Conservation (phyloP, 305 asterid species). For the Fraxinus velutina region DNA sequence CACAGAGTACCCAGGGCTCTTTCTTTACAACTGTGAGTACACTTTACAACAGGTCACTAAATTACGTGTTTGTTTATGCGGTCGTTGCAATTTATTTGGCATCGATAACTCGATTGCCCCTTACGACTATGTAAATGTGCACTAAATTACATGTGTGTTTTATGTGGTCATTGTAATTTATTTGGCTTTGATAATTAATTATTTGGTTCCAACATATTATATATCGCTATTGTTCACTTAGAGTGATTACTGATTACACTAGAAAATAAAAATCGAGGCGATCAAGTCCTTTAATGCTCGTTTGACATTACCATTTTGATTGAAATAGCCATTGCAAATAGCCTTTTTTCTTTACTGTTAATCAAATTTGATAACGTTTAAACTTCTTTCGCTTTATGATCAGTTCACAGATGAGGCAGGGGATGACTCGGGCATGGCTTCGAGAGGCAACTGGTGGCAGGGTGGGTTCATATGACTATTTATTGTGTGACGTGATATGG, state of each 20-base stretch:
- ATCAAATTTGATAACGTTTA: neutral
- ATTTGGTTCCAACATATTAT: neutral
- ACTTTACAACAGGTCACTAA: neutral
- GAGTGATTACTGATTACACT: neutral
- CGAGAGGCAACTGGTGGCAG: conserved; percentile 95
- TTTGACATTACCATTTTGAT: neutral
- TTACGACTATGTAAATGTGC: too few species aligned
- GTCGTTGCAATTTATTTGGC: neutral
- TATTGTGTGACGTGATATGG: neutral
- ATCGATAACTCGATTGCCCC: neutral
- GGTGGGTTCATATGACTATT: conserved; percentile 35
- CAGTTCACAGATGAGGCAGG: conserved; percentile 65
- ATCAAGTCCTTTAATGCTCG: neutral
- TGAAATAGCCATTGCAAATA: neutral
- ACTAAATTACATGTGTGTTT: neutral
- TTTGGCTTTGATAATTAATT: neutral
- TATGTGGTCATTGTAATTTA: neutral
- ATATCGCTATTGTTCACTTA: neutral
- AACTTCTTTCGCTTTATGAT: neutral
- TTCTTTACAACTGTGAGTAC: conserved; percentile 47
- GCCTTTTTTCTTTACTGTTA: neutral
- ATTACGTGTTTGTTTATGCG: neutral
- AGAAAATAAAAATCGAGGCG: neutral
- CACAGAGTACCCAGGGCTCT: conserved; percentile 51
- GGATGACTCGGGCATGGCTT: conserved; percentile 68